These are phyloP conservation scores for Gilbertella persicaria DNA, from an alignment of 371 early-diverging fungal species.

Conservation along the genomic window DNA sequence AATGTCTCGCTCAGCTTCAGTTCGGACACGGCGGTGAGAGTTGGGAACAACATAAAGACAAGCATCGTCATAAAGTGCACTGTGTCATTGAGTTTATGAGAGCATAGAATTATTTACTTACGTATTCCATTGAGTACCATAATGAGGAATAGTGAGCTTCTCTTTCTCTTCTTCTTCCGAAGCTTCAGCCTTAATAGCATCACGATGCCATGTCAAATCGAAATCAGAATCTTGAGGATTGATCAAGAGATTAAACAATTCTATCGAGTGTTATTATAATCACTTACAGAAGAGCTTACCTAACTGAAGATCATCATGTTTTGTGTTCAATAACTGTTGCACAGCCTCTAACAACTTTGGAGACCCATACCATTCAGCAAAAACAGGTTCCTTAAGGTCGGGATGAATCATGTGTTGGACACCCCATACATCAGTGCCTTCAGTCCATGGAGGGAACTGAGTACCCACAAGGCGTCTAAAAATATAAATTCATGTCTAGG, in stretches of 20 bases:
- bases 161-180: constrained; percentile 43
- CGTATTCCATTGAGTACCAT: constrained; percentile 65
- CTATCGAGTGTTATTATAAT: constrained; percentile 15
- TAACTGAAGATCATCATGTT: constrained; percentile 45
- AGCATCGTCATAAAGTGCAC: constrained; percentile 56
- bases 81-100: constrained; percentile 1
- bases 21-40: constrained; percentile 52
- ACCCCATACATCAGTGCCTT: constrained; percentile 58
- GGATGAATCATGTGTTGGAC: constrained; percentile 56
- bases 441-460: constrained; percentile 59
- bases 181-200: constrained; percentile 51
- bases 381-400: constrained; percentile 48
- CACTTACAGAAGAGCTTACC: constrained; percentile 23
- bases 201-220: constrained; percentile 58
- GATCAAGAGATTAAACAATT: constrained; percentile 57
- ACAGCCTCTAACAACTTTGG: constrained; percentile 40
- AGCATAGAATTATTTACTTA: constrained; percentile 5
- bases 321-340: constrained; percentile 40
- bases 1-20: constrained; percentile 46
- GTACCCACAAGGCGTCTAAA: constrained; percentile 52
- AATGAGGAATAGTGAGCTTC: constrained; percentile 50
- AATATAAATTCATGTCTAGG: background rate
- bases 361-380: constrained; percentile 55
- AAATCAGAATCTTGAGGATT: constrained; percentile 55
- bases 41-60: constrained; percentile 55